Base-by-base conservation (phyloP, 305 asterid species). In the Ajuga reptans region DNA sequence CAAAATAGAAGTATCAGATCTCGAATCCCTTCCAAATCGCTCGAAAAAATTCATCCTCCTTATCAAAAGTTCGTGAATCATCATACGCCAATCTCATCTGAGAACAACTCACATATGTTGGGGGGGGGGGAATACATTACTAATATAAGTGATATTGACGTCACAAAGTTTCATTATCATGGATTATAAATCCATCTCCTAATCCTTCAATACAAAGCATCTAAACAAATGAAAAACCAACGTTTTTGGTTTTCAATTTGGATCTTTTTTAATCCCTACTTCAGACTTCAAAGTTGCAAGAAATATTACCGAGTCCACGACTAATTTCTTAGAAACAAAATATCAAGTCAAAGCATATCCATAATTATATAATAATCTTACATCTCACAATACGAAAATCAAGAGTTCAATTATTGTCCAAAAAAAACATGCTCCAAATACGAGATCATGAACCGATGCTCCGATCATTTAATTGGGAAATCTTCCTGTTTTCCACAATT, bases 381-480 rank as follows among this genome's bases (percentile, higher is more conserved):
- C 21, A 11, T 9, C 21, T 39, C 51, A 51, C 34, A 7, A 50
- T 43, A 37, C 34, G 17, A 59, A 4, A 37, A 12, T 39, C 51
- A n/a, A 39, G 45, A 9, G 14, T 12, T 42, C 36, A 14, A 33
- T 46, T 57, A 14, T 14, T 18, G 33, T 34, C 8, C 11, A 33
- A 34, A 57, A 2, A 10, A 56, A 10, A 12, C n/a, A 8, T 43
- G 36, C 29, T 18, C 31, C 4, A 43, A 45, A 14, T 12, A 31
- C 62, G 67, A 71, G 65, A 31, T 56, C 73, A 74, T 9, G 17
- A 64, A 62, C 74, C 12, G 74, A 74, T 39, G 64, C 77, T 69
- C 67, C 72, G 85, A 81, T 81, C 81, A 81, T 81, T 59, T 68
- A 72, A 66, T 65, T 18, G 51, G 75, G 75, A 46, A 29, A 69